phyloP scores from a whole-genome alignment of 768 basidiomycete species.

The Tylopilus cervinicoccineus region DNA sequence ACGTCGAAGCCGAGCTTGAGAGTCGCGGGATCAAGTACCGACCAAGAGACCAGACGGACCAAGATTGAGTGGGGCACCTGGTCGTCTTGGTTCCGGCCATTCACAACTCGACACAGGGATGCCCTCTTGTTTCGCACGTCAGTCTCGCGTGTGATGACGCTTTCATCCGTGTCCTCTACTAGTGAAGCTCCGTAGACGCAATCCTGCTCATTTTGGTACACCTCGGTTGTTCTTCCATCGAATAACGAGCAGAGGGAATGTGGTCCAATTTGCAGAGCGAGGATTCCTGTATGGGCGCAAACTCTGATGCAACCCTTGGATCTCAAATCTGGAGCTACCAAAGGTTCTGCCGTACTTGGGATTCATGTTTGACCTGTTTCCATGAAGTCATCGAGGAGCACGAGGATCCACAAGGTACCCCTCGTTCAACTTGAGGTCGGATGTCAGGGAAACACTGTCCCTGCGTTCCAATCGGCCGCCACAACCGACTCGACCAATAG shows the following conservation, averaged over 20 bases:
- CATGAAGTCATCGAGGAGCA: background rate
- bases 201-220: conserved; percentile 2
- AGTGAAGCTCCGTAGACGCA: conserved; percentile 9
- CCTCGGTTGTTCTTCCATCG: background rate
- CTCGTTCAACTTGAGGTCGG: background rate
- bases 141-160: conserved; percentile 3
- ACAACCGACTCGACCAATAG: background rate
- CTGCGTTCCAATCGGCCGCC: conserved; percentile 1
- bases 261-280: background rate
- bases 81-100: background rate
- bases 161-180: conserved; percentile 1
- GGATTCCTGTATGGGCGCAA: background rate
- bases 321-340: background rate
- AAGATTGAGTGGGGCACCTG: conserved; percentile 43
- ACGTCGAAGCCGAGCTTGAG: conserved; percentile 78
- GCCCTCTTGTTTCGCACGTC: conserved; percentile 14
- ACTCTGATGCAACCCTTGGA: background rate
- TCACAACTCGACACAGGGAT: background rate
- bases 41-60: conserved; percentile 77
- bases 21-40: conserved; percentile 77
- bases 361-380: conserved; percentile 8
- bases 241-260: background rate
- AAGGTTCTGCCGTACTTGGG: conserved; percentile 12
- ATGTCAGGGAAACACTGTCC: background rate
- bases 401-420: background rate